Conservation (phyloP, 441 rosid species). For the Daphne laureola region DNA sequence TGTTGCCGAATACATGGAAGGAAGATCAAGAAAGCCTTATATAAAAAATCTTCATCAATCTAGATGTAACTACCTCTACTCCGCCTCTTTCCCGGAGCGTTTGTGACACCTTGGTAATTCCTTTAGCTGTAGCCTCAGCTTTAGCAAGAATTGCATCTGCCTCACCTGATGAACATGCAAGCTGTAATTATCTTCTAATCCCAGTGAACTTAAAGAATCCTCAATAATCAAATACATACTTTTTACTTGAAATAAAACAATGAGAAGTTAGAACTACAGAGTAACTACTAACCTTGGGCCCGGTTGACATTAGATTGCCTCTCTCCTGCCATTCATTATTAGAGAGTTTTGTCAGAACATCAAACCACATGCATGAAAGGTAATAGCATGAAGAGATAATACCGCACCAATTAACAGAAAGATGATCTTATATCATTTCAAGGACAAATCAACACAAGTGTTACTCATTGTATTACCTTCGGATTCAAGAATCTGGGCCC, state of each 20-base stretch:
- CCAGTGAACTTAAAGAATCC: too few relatives aligned
- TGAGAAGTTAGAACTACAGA: too few relatives aligned
- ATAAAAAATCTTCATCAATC: not conserved
- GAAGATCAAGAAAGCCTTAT: too few relatives aligned
- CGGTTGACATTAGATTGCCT: conserved; percentile 79
- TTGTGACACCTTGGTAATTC: conserved; percentile 61
- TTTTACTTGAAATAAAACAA: too few relatives aligned
- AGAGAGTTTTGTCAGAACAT: conserved; percentile 11
- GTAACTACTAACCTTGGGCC: conserved; percentile 47
- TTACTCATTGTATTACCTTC: conserved; percentile 44
- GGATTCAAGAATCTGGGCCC: conserved; percentile 92
- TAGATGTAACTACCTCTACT: conserved; percentile 47
- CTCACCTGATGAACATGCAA: conserved; percentile 52
- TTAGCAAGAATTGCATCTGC: conserved; percentile 86
- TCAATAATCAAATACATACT: too few relatives aligned
- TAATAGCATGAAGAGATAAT: not conserved
- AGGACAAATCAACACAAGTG: too few relatives aligned
- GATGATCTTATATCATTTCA: too few relatives aligned
- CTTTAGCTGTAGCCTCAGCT: conserved; percentile 78
- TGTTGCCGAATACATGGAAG: too few relatives aligned
- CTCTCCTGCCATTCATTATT: conserved; percentile 49
- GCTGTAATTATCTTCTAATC: too few relatives aligned
- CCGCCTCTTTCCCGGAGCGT: conserved; percentile 74
- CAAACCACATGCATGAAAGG: not conserved
- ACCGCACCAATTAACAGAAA: too few relatives aligned